phyloP scores from a whole-genome alignment of 192 early-diverging fungal species.

The Kappamyces sp. region DNA sequence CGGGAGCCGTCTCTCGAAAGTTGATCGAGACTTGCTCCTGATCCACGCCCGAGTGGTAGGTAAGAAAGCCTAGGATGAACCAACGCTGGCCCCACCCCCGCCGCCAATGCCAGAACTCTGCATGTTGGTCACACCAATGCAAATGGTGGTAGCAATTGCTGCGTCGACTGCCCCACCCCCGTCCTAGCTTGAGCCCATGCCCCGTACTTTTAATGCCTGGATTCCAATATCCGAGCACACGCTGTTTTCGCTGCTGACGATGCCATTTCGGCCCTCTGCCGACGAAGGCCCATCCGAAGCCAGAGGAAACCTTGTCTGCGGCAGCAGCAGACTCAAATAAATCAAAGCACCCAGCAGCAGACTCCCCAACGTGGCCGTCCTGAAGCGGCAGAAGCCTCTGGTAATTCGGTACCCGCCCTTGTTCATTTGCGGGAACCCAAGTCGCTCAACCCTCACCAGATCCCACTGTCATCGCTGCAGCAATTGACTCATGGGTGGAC shows the following conservation, averaged over 20 bases:
- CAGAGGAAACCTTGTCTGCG: too few relatives aligned
- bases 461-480: too few relatives aligned
- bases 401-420: too few relatives aligned
- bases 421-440: too few relatives aligned
- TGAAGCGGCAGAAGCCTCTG: too few relatives aligned
- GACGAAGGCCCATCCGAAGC: too few relatives aligned
- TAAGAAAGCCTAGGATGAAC: slow-evolving; percentile 41
- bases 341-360: too few relatives aligned
- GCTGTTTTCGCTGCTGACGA: slow-evolving; percentile 15
- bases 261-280: slow-evolving; percentile 2
- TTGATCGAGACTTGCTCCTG: slow-evolving; percentile 59
- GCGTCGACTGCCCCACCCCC: slow-evolving; percentile 89
- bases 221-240: slow-evolving; percentile 31
- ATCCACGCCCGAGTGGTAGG: slow-evolving; percentile 66
- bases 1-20: slow-evolving; percentile 83
- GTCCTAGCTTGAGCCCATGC: slow-evolving; percentile 16
- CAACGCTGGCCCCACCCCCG: slow-evolving; percentile 49
- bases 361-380: too few relatives aligned
- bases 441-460: too few relatives aligned
- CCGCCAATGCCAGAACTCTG: slow-evolving; percentile 91
- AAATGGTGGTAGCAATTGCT: slow-evolving; percentile 71
- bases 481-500: too few relatives aligned
- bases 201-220: slow-evolving; percentile 47
- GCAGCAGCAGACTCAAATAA: too few relatives aligned
- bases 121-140: slow-evolving; percentile 82